These are phyloP conservation scores for Geotrichum citri-aurantii DNA, from an alignment of 1,139 yeast genomes.

Conservation along the genomic window DNA sequence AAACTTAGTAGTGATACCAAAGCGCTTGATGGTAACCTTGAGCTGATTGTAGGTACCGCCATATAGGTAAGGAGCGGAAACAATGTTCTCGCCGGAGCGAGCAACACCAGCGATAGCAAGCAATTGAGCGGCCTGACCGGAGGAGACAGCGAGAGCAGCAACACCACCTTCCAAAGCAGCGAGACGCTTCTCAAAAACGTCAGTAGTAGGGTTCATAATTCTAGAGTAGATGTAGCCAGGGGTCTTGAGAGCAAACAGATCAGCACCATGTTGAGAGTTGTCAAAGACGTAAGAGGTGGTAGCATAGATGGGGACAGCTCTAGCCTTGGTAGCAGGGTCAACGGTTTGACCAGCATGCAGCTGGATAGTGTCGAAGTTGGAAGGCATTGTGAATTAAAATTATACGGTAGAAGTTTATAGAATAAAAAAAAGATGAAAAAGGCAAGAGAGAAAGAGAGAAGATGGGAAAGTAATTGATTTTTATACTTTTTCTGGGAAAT, in stretches of 20 bases:
- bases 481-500: not conserved
- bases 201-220: conserved; percentile 87
- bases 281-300: conserved; percentile 72
- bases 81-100: conserved; percentile 80
- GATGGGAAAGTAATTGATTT: not conserved
- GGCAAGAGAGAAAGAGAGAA: conserved; percentile 1
- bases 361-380: conserved; percentile 82
- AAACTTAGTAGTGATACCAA: conserved; percentile 79
- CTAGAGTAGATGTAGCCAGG: conserved; percentile 86
- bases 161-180: conserved; percentile 92
- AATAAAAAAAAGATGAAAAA: conserved; percentile 1
- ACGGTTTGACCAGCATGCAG: conserved; percentile 83
- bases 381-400: conserved; percentile 25
- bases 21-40: conserved; percentile 82
- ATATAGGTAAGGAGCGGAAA: conserved; percentile 81
- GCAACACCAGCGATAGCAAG: conserved; percentile 80
- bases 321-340: conserved; percentile 55
- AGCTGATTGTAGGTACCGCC: conserved; percentile 97
- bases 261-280: conserved; percentile 87
- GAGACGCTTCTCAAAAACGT: conserved; percentile 82
- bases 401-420: not conserved
- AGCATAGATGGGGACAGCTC: conserved; percentile 86
- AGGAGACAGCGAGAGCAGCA: conserved; percentile 83
- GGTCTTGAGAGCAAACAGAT: conserved; percentile 74
- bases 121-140: conserved; percentile 95